Conservation (phyloP, 2,329 filamentous ascomycete species). For the Tolypocladium sp. region DNA sequence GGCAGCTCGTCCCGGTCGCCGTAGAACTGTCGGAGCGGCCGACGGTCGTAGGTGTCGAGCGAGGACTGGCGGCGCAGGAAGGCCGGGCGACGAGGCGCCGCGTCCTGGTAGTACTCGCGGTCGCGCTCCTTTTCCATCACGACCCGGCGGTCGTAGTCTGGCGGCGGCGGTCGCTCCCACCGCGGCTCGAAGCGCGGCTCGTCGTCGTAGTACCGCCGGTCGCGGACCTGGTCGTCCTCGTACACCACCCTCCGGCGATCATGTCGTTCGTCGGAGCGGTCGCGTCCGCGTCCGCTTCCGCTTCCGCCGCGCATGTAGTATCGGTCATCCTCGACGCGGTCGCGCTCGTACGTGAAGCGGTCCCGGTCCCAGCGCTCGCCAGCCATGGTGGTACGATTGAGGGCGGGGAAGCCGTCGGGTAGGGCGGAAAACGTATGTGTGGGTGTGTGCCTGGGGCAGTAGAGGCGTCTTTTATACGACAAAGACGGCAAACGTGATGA, state of each 20-base stretch:
- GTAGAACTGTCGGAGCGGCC: conserved; percentile 42
- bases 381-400: conserved; percentile 11
- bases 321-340: conserved; percentile 41
- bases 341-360: conserved; percentile 32
- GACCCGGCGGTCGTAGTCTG: conserved; percentile 44
- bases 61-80: conserved; percentile 78
- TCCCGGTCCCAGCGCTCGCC: conserved; percentile 45
- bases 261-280: conserved; percentile 40
- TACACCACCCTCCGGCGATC: conserved; percentile 37
- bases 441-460: neutral
- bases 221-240: conserved; percentile 37
- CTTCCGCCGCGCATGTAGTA: conserved; percentile 27
- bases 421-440: neutral
- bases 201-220: conserved; percentile 48
- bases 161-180: conserved; percentile 19
- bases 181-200: conserved; percentile 29
- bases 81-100: conserved; percentile 52
- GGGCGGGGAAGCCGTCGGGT: neutral
- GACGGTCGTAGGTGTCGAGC: conserved; percentile 81
- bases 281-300: conserved; percentile 28
- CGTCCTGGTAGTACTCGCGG: conserved; percentile 31
- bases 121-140: conserved; percentile 48
- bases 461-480: neutral
- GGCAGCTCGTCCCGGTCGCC: conserved; percentile 55
- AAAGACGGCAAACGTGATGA: neutral